Evolutionary conservation across 306 rosid species (phyloP), one percentile per base, ranked within the genome.

Genomic region (Lathyrus oleraceus): DNA sequence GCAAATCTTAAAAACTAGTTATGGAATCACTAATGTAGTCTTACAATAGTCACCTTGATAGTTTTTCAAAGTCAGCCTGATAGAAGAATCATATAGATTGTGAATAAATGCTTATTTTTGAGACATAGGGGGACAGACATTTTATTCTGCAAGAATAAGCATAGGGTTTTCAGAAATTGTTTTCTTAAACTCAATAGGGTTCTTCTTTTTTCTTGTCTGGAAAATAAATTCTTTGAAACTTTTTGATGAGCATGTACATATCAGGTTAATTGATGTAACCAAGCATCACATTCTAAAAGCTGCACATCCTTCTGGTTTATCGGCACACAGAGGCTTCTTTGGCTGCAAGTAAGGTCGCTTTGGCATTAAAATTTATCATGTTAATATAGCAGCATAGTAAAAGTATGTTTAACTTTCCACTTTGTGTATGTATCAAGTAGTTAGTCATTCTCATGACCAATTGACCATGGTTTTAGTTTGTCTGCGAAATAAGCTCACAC

Each of bases 271-370:
- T 60, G 92, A 90, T 73, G 85, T 71, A 73, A 84, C 85, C 12
- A 93, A 84, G 67, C 98, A 93, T 83, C 96, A 93, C 73, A 81
- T 93, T 65, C 96, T 93, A 43, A 81, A 66, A 75, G 96, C 98
- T 13, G 94, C 98, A 61, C 97, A 90, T 87, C 98, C 98, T 70
- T 93, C 98, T 67, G 97, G 98, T 83, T 87, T 93, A 78, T 93
- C 97, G 59, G 98, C 98, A 58, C 43, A 84, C 65, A 87, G 89
- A 72, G 98, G 98, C 79, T 93, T 93, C 90, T 93, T 90, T 72
- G 97, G 98, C 61, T 90, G 98, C 90, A 93, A 85, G 98, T 90
- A 42, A 72, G 91, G 19, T 72, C 35, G 51, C 17, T 68, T 45
- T 65, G 38, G 45, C 62, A 69, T 10, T 25, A 25, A 27, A 38